These are phyloP conservation scores for Sporothrix inflata DNA, from an alignment of 2,329 filamentous ascomycete species.

Conservation along the genomic window DNA sequence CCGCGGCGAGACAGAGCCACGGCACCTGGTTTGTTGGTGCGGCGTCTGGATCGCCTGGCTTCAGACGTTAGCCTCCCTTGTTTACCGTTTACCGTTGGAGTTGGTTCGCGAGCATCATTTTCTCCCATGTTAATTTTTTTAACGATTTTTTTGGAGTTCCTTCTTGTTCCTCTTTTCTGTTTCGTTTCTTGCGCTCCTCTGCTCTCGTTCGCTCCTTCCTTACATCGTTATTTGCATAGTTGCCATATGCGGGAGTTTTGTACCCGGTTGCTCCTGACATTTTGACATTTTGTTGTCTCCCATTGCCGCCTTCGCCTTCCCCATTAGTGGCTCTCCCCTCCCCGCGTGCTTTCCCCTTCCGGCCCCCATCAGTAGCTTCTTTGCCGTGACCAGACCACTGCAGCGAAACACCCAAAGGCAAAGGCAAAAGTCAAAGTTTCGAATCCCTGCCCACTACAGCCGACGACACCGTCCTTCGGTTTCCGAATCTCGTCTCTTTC, in stretches of 20 bases:
- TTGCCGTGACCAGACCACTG: constrained; percentile 2
- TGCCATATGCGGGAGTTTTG: background rate
- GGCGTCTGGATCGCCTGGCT: constrained; percentile 5
- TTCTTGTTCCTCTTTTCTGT: background rate
- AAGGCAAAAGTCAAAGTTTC: background rate
- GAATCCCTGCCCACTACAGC: constrained; percentile 1
- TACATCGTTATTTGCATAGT: background rate
- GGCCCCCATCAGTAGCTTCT: constrained; percentile 11
- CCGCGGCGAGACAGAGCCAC: constrained; percentile 2
- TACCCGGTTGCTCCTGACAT: background rate
- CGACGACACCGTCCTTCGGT: background rate
- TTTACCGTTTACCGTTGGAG: background rate
- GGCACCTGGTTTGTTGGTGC: constrained; percentile 4
- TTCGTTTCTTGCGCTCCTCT: background rate
- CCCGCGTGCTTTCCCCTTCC: constrained; percentile 23
- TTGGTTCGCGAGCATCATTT: background rate
- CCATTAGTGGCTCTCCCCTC: background rate
- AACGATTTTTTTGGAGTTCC: background rate
- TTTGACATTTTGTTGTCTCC: background rate
- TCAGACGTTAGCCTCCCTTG: constrained; percentile 10
- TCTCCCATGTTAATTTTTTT: background rate
- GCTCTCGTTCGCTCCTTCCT: background rate
- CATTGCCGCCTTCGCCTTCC: background rate
- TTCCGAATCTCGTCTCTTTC: background rate
- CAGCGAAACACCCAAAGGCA: constrained; percentile 10